Conservation (phyloP, 2,329 filamentous ascomycete genomes). For the Nothophoma quercina region DNA sequence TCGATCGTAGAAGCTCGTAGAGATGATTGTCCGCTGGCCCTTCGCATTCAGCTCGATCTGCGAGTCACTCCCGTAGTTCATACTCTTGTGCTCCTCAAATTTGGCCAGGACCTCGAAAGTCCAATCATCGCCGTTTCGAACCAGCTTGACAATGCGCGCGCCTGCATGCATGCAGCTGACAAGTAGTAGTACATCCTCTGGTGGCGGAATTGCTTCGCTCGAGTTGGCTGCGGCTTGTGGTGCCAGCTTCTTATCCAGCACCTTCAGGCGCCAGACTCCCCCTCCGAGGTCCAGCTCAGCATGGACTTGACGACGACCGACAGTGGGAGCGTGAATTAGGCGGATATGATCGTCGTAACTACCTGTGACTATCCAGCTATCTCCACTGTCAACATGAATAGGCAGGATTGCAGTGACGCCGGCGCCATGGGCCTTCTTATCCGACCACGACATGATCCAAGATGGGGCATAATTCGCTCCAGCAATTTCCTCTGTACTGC, state of each 20-base stretch:
- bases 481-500: constrained; percentile 6
- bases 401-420: constrained; percentile 89
- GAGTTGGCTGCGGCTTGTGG: constrained; percentile 21
- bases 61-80: constrained; percentile 91
- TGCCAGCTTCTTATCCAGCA: constrained; percentile 53
- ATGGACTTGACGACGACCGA: constrained; percentile 60
- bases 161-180: constrained; percentile 96
- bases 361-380: constrained; percentile 75
- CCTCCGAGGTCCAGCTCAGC: constrained; percentile 73
- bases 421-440: constrained; percentile 72
- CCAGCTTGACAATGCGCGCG: constrained; percentile 67
- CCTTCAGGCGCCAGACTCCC: constrained; percentile 86
- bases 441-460: constrained; percentile 50
- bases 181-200: constrained; percentile 52
- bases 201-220: constrained; percentile 24
- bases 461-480: constrained; percentile 16
- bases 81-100: constrained; percentile 88
- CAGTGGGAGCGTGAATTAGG: constrained; percentile 60
- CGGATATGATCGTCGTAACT: constrained; percentile 90
- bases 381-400: constrained; percentile 57
- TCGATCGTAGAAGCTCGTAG: constrained; percentile 80
- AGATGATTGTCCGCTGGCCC: constrained; percentile 60
- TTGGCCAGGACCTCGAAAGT: constrained; percentile 69
- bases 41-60: constrained; percentile 51
- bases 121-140: constrained; percentile 55